These are phyloP conservation scores for Annulohypoxylon nitens DNA, from an alignment of 495 filamentous ascomycete genomes.

Conservation along the genomic window DNA sequence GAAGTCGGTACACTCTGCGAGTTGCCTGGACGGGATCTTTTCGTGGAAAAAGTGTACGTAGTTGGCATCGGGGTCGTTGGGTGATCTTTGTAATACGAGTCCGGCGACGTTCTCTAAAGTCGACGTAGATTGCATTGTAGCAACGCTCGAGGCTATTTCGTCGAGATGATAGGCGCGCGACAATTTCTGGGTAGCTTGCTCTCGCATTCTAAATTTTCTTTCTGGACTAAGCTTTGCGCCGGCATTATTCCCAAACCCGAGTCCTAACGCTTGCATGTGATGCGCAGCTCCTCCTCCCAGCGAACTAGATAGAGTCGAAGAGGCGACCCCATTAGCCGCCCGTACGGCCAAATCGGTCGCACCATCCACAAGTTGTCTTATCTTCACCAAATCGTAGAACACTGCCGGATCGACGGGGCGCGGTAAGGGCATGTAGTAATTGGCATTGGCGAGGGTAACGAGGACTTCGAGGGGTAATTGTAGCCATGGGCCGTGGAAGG, in stretches of 20 bases:
- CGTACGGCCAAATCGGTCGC: slow-evolving; percentile 81
- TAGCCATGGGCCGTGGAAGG: slow-evolving; percentile 88
- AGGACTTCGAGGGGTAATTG: slow-evolving; percentile 85
- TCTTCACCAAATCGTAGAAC: slow-evolving; percentile 86
- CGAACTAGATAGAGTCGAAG: slow-evolving; percentile 67
- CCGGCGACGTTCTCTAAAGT: slow-evolving; percentile 82
- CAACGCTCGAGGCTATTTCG: slow-evolving; percentile 84
- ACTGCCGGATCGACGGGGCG: slow-evolving; percentile 83
- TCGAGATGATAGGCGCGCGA: slow-evolving; percentile 80
- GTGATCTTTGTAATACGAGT: slow-evolving; percentile 74
- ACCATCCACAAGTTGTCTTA: slow-evolving; percentile 80
- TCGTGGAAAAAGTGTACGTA: slow-evolving; percentile 92
- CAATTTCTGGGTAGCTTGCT: slow-evolving; percentile 80
- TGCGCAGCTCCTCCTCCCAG: slow-evolving; percentile 64
- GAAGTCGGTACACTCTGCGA: slow-evolving; percentile 78
- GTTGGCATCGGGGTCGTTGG: slow-evolving; percentile 74
- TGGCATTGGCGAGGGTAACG: slow-evolving; percentile 80
- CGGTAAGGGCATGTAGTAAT: slow-evolving; percentile 79
- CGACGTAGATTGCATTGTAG: slow-evolving; percentile 85
- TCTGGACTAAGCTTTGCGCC: slow-evolving; percentile 78
- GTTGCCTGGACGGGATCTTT: slow-evolving; percentile 82
- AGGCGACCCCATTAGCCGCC: slow-evolving; percentile 76
- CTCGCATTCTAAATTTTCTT: slow-evolving; percentile 78
- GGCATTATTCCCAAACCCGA: slow-evolving; percentile 69
- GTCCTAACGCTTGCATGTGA: slow-evolving; percentile 69